Evolutionary conservation across 2,329 filamentous ascomycete species (phyloP), one percentile per base, ranked within the genome.

Genomic region (Aspergillus oerlinghausenensis): DNA sequence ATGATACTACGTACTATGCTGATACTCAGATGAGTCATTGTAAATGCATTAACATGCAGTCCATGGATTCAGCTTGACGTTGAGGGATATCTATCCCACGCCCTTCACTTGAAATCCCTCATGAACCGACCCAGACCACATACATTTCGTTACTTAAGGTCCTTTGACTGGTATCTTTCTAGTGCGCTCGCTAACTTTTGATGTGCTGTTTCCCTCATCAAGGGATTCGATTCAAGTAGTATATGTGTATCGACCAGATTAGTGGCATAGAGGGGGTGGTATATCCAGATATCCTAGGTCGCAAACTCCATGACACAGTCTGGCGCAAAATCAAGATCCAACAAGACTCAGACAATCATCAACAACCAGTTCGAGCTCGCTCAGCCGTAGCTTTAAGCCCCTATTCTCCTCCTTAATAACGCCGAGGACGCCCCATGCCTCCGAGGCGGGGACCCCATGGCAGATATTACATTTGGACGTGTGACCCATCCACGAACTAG

Each of bases 321-420:
- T 21, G 11, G 21, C 25, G 11, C 21, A 17, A 49, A 17, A 19
- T 29, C 58, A 71, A 50, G 70, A 66, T 4, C 72, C 74, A 55
- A 84, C 80, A 51, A 84, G 71, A 57, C 80, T 78, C 60, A 87
- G 75, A 51, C 80, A 82, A 45, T 82, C 79, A 54, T 86, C 83
- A 51, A 86, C 75, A 21, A 78, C 78, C 45, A 75, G 70, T 64
- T 85, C 82, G 38, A 86, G 71, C 52, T 81, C 77, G 10, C 76
- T 75, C 3, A 86, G 74, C 50, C 82, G 74, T 48, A 74, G 70
- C 63, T 82, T 81, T 50, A 86, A 67, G 7, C 74, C 75, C 26
- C 73, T 69, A 59, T 84, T 86, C 69, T 86, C 83, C 50, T 81
- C 73, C 58, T 82, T 72, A 70, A 84, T 68, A 62, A 81, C 69